Evolutionary conservation across 495 filamentous ascomycete genomes (phyloP).

Genomic region (Penicillium steckii): DNA sequence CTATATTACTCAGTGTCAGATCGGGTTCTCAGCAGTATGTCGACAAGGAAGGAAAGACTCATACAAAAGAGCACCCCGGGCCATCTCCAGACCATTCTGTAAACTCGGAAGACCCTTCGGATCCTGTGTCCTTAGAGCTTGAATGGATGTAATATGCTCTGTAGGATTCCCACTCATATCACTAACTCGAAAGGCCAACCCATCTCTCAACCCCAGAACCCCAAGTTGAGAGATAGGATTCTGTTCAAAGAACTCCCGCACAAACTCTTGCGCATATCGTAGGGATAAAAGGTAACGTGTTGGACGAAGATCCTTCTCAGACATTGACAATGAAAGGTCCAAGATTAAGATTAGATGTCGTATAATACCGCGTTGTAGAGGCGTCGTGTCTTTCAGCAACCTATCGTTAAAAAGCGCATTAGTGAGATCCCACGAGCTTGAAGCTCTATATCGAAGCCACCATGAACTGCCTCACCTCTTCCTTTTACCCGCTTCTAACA

Average conservation of each 20-base stretch:
- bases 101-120: slow-evolving; percentile 86
- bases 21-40: background rate
- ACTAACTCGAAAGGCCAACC: slow-evolving; percentile 78
- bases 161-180: slow-evolving; percentile 89
- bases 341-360: slow-evolving; percentile 87
- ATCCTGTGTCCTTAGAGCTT: slow-evolving; percentile 69
- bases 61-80: slow-evolving; percentile 79
- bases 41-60: slow-evolving; percentile 20
- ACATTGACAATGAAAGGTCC: slow-evolving; percentile 92
- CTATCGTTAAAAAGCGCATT: slow-evolving; percentile 33
- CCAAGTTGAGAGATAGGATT: slow-evolving; percentile 98
- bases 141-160: slow-evolving; percentile 78
- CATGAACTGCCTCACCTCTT: slow-evolving; percentile 58
- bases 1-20: slow-evolving; percentile 40
- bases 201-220: slow-evolving; percentile 88
- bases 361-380: slow-evolving; percentile 93
- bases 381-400: slow-evolving; percentile 86
- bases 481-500: slow-evolving; percentile 69
- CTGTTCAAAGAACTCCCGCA: slow-evolving; percentile 95
- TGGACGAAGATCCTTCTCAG: slow-evolving; percentile 89
- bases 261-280: slow-evolving; percentile 82
- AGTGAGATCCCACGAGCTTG: background rate
- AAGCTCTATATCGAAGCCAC: too few species aligned
- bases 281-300: slow-evolving; percentile 80
- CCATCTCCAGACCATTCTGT: slow-evolving; percentile 96